Evolutionary conservation across 495 filamentous ascomycete species (phyloP).

Genomic region (Acidiella bohemica): DNA sequence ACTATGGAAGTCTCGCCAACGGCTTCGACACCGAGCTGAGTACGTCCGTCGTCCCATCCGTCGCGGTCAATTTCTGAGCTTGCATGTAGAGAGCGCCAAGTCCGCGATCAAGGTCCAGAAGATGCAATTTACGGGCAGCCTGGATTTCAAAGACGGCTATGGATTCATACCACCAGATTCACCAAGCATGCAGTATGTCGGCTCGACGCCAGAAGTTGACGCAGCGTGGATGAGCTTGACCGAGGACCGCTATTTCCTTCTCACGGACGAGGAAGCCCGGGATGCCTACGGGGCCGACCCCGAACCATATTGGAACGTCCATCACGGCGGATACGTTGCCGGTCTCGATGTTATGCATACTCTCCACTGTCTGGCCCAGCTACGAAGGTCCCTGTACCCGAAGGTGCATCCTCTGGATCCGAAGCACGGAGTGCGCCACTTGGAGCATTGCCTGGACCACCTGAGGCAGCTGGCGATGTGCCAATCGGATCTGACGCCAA

Average conservation of each 20-base stretch:
- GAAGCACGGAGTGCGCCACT: constrained; percentile 2
- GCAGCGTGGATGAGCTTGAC: constrained; percentile 9
- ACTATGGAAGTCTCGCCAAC: neutral
- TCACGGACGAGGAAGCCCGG: constrained; percentile 7
- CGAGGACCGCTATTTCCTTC: constrained; percentile 12
- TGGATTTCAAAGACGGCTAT: constrained; percentile 9
- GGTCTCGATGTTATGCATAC: constrained; percentile 13
- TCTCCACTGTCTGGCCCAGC: constrained; percentile 12
- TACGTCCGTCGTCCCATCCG: too few species aligned
- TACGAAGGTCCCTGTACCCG: constrained; percentile 10
- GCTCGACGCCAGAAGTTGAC: constrained; percentile 4
- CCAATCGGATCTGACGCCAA: constrained; percentile 9
- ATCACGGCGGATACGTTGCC: constrained; percentile 11
- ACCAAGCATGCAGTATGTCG: constrained; percentile 8
- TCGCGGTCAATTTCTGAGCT: too few species aligned
- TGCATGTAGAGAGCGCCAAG: constrained; percentile 1
- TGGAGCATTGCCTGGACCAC: constrained; percentile 14
- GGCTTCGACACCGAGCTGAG: constrained; percentile 1
- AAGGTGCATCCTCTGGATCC: constrained; percentile 10
- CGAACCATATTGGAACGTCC: constrained; percentile 8
- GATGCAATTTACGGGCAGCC: constrained; percentile 9
- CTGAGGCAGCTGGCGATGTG: constrained; percentile 12
- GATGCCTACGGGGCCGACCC: constrained; percentile 3
- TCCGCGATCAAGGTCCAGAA: neutral
- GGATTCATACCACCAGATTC: constrained; percentile 11